phyloP scores from a whole-genome alignment of 768 basidiomycete genomes.

The Tulasnella sp. region DNA sequence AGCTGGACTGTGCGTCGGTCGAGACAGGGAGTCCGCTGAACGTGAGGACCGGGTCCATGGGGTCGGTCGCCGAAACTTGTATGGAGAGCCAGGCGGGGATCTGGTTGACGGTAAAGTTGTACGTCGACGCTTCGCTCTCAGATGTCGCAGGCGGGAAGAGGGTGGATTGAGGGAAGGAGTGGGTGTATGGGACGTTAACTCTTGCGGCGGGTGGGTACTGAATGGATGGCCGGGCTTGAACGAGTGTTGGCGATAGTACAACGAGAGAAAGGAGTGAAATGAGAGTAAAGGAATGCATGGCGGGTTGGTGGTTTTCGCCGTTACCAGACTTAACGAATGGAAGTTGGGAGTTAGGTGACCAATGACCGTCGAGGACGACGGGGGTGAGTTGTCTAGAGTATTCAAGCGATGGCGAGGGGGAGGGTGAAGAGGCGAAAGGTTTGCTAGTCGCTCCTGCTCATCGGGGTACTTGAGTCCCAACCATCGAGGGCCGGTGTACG shows the following conservation, averaged over 20 bases:
- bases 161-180: constrained; percentile 22
- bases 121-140: neutral
- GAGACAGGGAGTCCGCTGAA: constrained; percentile 17
- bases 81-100: neutral
- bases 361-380: neutral
- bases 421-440: neutral
- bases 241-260: neutral
- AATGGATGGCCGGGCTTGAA: neutral
- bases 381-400: neutral
- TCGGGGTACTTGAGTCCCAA: neutral
- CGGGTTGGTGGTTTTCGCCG: neutral
- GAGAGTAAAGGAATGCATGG: neutral
- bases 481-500: neutral
- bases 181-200: constrained; percentile 21
- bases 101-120: constrained; percentile 4
- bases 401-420: neutral
- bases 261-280: constrained; percentile 19
- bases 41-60: constrained; percentile 13
- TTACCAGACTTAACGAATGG: neutral
- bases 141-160: constrained; percentile 25
- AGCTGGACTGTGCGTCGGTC: constrained; percentile 7
- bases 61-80: neutral
- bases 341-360: neutral
- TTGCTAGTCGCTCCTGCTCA: neutral
- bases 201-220: constrained; percentile 15